Evolutionary conservation across 495 filamentous ascomycete genomes (phyloP).

Genomic region (Rostrohypoxylon terebratum): DNA sequence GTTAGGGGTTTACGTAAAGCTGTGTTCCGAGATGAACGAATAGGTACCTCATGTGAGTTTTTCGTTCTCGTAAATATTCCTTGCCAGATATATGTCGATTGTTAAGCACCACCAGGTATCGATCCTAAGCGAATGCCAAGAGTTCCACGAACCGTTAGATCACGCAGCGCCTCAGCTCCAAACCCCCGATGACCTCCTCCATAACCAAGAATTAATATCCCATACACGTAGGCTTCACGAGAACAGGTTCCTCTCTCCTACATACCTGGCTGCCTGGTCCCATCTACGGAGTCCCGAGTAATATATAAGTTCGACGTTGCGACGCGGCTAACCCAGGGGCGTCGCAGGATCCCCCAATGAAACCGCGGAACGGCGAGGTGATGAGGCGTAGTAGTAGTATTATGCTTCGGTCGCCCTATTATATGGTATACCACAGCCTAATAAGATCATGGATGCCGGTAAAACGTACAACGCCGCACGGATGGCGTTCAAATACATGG

Average conservation of each 20-base stretch:
- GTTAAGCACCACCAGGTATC: background rate
- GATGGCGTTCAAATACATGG: constrained; percentile 15
- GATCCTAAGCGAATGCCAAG: background rate
- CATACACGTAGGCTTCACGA: background rate
- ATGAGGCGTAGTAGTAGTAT: constrained; percentile 24
- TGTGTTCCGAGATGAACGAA: background rate
- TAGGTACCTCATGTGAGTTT: background rate
- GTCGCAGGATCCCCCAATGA: constrained; percentile 14
- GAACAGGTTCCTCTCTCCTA: background rate
- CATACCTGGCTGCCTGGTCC: too few species aligned
- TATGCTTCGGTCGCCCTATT: constrained; percentile 10
- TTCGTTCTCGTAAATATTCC: background rate
- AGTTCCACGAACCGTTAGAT: background rate
- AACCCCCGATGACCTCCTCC: background rate
- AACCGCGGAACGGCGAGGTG: constrained; percentile 9
- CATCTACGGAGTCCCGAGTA: background rate
- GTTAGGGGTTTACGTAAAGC: background rate
- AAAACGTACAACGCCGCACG: constrained; percentile 17
- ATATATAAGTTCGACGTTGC: background rate
- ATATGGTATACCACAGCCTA: background rate
- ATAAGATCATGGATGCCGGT: constrained; percentile 18
- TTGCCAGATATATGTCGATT: background rate
- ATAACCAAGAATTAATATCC: background rate
- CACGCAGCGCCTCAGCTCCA: background rate
- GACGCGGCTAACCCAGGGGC: constrained; percentile 24